phyloP scores from a whole-genome alignment of 148 eudicot genomes.

The Tetragonia tetragonoides region DNA sequence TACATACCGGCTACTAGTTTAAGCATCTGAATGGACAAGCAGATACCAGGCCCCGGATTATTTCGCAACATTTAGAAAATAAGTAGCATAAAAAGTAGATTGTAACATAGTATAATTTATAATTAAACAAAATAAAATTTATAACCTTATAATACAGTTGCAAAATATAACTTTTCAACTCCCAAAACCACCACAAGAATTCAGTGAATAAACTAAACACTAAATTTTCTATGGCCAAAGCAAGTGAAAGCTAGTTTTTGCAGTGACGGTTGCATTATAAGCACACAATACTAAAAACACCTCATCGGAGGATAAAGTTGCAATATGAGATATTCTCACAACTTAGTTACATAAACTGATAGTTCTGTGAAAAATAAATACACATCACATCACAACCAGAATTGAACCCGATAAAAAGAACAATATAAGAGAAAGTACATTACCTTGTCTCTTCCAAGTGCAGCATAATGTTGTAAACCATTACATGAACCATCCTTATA shows the following conservation, averaged over 20 bases:
- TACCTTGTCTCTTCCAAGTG: slow-evolving; percentile 99
- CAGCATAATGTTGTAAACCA: slow-evolving; percentile 98
- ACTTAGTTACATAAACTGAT: neutral
- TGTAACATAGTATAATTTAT: too few relatives aligned
- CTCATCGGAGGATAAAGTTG: neutral
- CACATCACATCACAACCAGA: slow-evolving; percentile 1
- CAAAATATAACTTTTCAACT: neutral
- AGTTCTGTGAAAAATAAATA: neutral
- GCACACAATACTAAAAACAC: neutral
- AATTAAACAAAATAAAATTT: too few relatives aligned
- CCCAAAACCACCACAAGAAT: neutral
- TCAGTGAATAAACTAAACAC: neutral
- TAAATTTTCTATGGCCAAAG: neutral
- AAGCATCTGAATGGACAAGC: neutral
- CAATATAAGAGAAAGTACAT: slow-evolving; percentile 1
- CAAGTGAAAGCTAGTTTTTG: neutral
- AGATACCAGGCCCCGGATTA: neutral
- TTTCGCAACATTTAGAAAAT: neutral
- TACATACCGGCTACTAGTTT: neutral
- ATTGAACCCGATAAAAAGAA: neutral
- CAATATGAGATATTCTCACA: neutral
- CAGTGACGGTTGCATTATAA: neutral
- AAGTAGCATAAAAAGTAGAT: neutral
- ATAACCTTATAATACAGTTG: neutral
- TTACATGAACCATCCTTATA: slow-evolving; percentile 93